Base-by-base conservation (phyloP, 306 rosid genomes). In the Lablab purpureus region DNA sequence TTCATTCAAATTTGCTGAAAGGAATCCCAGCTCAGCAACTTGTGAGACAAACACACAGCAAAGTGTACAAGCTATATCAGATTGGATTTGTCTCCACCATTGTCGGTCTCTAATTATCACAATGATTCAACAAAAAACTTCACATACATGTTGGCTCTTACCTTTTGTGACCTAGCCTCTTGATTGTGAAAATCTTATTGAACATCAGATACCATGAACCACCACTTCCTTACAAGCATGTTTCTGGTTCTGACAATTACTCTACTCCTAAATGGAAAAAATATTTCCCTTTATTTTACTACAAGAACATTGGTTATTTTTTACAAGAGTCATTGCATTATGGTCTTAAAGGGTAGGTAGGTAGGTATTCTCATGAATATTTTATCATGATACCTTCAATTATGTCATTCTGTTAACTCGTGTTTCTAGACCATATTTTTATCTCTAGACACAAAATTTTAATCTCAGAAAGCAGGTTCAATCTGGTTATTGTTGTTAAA, bases 21-120 rank as follows among this genome's bases (percentile, higher is more conserved):
- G 83, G 77, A 78, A 70, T 69, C 86, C 88, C 91, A 85, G 87
- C 88, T 85, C 81, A 86, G 47, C 88, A 77, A 82, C 34, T 74
- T 73, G 70, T 22, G 84, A 75, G 80, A 78, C 82, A 75, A 83
- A 70, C 50, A 19, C 59, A 80, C 83, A 82, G 49, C 81, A 77
- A 78, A 69, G 65, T 82, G 76, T 47, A 65, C 47, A 54, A 67
- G 66, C 77, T 82, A 74, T 75, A 62, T 27, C n/a, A 79, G 84
- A 87, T 75, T 85, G 75, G 83, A 84, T 89, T 77, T 91, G 89
- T 84, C 90, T 81, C 83, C 30, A 77, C 19, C 78, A 36, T 75
- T 84, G 87, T 79, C 85, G 87, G 86, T 83, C 84, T 85, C 77
- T 80, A 58, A 71, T 80, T 73, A 66, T 83, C 69, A 36, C 71